A percentile compares a stretch with the other conserved stretches of the same genome.
Conservation (phyloP, 805 yeast genomes). For the Cyberlindnera maclurae region DNA sequence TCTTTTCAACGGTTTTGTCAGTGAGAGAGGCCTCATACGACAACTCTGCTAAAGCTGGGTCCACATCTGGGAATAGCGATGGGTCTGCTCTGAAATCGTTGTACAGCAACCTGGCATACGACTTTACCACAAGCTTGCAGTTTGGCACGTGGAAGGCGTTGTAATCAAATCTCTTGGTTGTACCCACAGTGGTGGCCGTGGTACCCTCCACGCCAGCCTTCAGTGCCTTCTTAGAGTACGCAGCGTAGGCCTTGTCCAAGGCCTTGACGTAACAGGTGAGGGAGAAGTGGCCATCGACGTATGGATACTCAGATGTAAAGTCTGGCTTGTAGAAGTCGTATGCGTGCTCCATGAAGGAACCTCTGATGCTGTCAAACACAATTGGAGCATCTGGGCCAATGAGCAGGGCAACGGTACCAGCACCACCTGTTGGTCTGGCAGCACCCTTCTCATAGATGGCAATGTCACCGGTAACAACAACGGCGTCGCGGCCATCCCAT, state of each 20-base stretch:
- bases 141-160: constrained; percentile 97
- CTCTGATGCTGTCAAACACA: constrained; percentile 83
- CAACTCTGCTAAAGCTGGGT: constrained; percentile 38
- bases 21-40: constrained; percentile 72
- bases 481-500: constrained; percentile 98
- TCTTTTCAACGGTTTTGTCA: constrained; percentile 79
- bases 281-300: constrained; percentile 95
- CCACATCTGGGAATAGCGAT: constrained; percentile 54
- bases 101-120: constrained; percentile 86
- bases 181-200: constrained; percentile 53
- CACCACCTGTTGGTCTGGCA: constrained; percentile 99
- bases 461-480: constrained; percentile 96
- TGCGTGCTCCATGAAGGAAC: constrained; percentile 92
- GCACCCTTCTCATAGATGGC: constrained; percentile 96
- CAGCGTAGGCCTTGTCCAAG: constrained; percentile 75
- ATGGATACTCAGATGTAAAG: constrained; percentile 92
- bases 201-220: constrained; percentile 39
- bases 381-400: constrained; percentile 98
- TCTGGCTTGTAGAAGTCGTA: constrained; percentile 98
- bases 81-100: constrained; percentile 79
- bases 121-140: constrained; percentile 89
- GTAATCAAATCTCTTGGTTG: constrained; percentile 75
- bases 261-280: constrained; percentile 92
- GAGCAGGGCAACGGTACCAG: constrained; percentile 89
- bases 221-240: constrained; percentile 72